These are phyloP conservation scores for Tetracladium setigerum DNA, from an alignment of 495 filamentous ascomycete species.

Conservation along the genomic window DNA sequence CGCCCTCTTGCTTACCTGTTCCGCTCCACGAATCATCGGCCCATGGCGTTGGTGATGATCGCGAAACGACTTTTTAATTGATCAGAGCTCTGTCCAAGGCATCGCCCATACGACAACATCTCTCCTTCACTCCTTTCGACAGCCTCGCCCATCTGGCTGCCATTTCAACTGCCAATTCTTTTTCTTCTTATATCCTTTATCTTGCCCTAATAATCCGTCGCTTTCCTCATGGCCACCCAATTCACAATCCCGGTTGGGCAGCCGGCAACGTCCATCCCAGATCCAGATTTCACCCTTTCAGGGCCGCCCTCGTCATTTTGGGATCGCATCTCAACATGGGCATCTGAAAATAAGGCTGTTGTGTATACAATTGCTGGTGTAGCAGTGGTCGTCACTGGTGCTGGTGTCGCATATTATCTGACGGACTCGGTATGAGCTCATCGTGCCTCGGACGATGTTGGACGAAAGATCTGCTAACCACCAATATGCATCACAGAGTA, in stretches of 20 bases:
- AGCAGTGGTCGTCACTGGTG: constrained; percentile 81
- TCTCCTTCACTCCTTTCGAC: constrained; percentile 3
- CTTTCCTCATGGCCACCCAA: constrained; percentile 15
- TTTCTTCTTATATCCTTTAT: constrained; percentile 5
- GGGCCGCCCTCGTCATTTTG: constrained; percentile 62
- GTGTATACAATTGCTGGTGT: constrained; percentile 96
- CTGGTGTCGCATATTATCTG: constrained; percentile 88
- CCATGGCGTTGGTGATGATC: no score
- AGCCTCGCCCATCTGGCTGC: constrained; percentile 1
- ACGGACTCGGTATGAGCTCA: constrained; percentile 36
- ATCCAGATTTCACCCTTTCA: constrained; percentile 25
- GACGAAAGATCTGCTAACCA: constrained; percentile 16
- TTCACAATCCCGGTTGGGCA: constrained; percentile 10
- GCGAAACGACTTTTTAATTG: no score
- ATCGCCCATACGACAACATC: not conserved
- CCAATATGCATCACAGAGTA: constrained; percentile 32
- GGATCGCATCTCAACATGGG: constrained; percentile 87
- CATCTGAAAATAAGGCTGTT: constrained; percentile 85
- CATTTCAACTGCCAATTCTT: constrained; percentile 8
- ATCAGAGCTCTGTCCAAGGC: constrained; percentile 1
- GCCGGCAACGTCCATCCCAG: no score
- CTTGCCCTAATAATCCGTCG: constrained; percentile 12
- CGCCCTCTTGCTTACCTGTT: no score
- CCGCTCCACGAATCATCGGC: no score
- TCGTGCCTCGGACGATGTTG: not conserved